These are phyloP conservation scores for Boletus coccyginus DNA, from an alignment of 768 basidiomycete species.

Conservation along the genomic window DNA sequence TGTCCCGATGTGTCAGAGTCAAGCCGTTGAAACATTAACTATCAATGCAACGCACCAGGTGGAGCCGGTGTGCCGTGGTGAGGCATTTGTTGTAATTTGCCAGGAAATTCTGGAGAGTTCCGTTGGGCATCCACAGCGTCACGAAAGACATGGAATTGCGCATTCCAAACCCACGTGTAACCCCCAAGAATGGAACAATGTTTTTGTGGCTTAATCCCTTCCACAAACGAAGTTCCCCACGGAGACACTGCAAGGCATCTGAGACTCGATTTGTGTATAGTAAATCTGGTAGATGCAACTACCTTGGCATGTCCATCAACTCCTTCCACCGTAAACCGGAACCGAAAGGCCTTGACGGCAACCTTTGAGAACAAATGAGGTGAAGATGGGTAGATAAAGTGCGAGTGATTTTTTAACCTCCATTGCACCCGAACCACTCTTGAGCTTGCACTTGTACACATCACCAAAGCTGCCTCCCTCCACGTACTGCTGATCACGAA, in stretches of 20 bases:
- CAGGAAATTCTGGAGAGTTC: slow-evolving; percentile 22
- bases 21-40: background rate
- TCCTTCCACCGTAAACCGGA: slow-evolving; percentile 5
- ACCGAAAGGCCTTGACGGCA: slow-evolving; percentile 19
- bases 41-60: background rate
- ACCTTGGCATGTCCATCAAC: background rate
- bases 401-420: background rate
- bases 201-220: slow-evolving; percentile 19
- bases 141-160: slow-evolving; percentile 22
- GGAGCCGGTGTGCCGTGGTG: background rate
- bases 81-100: background rate
- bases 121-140: slow-evolving; percentile 29
- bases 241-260: slow-evolving; percentile 12
- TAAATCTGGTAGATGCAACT: background rate
- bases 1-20: background rate
- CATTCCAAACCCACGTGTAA: slow-evolving; percentile 25
- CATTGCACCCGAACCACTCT: background rate
- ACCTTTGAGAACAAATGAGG: slow-evolving; percentile 4
- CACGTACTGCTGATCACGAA: background rate
- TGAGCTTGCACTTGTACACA: slow-evolving; percentile 10
- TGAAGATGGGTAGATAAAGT: too few species aligned
- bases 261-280: background rate
- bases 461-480: slow-evolving; percentile 9
- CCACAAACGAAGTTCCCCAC: slow-evolving; percentile 25
- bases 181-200: slow-evolving; percentile 25